Base-by-base conservation (phyloP, 2,329 filamentous ascomycete genomes). In the Arthroderma sp. region DNA sequence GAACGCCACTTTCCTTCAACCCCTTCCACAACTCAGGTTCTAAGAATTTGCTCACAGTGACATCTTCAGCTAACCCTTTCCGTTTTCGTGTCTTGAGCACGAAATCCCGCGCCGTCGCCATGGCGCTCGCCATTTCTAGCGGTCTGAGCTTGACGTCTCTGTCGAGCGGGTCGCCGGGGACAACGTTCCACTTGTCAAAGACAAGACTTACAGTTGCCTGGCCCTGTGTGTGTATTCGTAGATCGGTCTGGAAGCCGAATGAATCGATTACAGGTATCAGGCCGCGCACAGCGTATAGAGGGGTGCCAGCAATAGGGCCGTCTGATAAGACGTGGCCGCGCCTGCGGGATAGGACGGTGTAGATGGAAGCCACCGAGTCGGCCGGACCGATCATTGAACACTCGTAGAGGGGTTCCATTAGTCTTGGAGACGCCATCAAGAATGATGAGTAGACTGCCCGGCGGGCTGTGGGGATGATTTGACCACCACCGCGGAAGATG, bases 241-340 rank as follows among this genome's bases (percentile, higher is more conserved):
- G 73, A 68, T 98, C 91, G 9, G 91, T 96, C 70, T 98, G 91
- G 65, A 98, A 96, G 15, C 91, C 91, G 58, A 98, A 98, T 29
- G 82, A 87, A 69, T 98, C 91, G 59, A 98, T 94, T 48, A 96
- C 91, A 6, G 91, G 91, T 45, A 98, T 80, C 41, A 96, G 72
- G 3, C 91, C 91, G 56, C 82, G 84, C 43, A 95, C 88, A 22
- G 84, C 82, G 66, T 95, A 96, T 7, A 98, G 74, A 4, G 89
- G 91, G 6, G 91, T 96, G 27, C 91, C 91, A 0, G 89, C 87
- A 49, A 98, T 86, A 9, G 88, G 88, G 0, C 86, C 86, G 60
- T 98, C 91, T n/a, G 84, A 82, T 28, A 98, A 72, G 29, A 98
- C 89, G 64, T 98, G 91, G 1, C 91, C 91, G 54, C 91, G 75